These are phyloP conservation scores for Hibiscus trionum DNA, from an alignment of 345 rosid species.

Conservation along the genomic window DNA sequence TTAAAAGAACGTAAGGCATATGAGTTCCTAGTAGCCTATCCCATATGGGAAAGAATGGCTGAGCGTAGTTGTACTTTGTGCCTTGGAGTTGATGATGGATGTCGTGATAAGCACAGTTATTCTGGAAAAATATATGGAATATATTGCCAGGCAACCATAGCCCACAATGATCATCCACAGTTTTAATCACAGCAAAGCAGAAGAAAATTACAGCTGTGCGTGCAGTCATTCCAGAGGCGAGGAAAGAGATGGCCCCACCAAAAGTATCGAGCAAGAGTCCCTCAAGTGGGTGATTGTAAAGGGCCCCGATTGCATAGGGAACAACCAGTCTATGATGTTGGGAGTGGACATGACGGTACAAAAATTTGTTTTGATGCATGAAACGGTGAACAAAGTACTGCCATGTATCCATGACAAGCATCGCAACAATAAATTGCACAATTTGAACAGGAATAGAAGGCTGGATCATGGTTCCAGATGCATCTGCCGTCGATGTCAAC, in stretches of 20 bases:
- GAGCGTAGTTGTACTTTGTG: slow-evolving; percentile 64
- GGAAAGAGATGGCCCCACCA: slow-evolving; percentile 63
- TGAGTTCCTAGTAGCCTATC: slow-evolving; percentile 65
- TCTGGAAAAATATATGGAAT: slow-evolving; percentile 50
- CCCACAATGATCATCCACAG: slow-evolving; percentile 71
- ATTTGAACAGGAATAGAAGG: slow-evolving; percentile 40
- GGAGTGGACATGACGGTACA: slow-evolving; percentile 61
- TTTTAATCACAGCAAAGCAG: slow-evolving; percentile 55
- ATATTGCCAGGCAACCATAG: slow-evolving; percentile 65
- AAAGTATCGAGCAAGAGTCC: slow-evolving; percentile 64
- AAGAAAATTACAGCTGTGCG: slow-evolving; percentile 56
- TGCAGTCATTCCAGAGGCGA: slow-evolving; percentile 68
- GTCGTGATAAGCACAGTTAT: slow-evolving; percentile 67
- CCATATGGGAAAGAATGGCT: slow-evolving; percentile 75
- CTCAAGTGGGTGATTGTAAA: slow-evolving; percentile 61
- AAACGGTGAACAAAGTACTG: slow-evolving; percentile 64
- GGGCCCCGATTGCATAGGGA: slow-evolving; percentile 66
- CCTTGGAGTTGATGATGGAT: slow-evolving; percentile 69
- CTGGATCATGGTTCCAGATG: slow-evolving; percentile 36
- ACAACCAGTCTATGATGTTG: slow-evolving; percentile 69
- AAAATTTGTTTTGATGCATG: slow-evolving; percentile 65
- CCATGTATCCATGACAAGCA: slow-evolving; percentile 69
- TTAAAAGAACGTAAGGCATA: slow-evolving; percentile 46
- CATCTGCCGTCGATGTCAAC: slow-evolving; percentile 42
- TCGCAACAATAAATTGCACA: slow-evolving; percentile 44